Evolutionary conservation across 116 monocot species (phyloP).

Genomic region (Cymodocea nodosa): DNA sequence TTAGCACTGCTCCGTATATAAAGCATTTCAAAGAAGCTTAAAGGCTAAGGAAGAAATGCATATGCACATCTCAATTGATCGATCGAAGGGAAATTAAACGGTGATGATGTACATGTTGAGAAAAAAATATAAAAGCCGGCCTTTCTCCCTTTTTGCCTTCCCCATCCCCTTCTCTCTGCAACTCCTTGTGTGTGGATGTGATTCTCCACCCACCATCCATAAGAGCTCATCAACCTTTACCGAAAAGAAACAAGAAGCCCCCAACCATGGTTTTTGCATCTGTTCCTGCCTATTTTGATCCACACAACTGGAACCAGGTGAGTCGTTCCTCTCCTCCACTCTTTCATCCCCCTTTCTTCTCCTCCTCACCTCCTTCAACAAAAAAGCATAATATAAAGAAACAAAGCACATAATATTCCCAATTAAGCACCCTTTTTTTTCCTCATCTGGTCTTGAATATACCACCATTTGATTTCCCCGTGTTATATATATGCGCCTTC

Average conservation of each 20-base stretch:
- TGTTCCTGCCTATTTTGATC: conserved; percentile 65
- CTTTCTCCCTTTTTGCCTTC: too few relatives aligned
- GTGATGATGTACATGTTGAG: background rate
- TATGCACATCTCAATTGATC: conserved; percentile 1
- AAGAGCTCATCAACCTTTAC: conserved; percentile 23
- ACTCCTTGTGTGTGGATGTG: conserved; percentile 31
- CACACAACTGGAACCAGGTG: conserved; percentile 74
- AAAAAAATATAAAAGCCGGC: conserved; percentile 8
- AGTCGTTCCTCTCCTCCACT: conserved; percentile 9
- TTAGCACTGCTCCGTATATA: too few relatives aligned
- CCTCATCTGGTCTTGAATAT: conserved; percentile 26
- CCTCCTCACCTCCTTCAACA: conserved; percentile 26
- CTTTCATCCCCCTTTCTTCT: conserved; percentile 4
- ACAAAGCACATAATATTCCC: conserved; percentile 8
- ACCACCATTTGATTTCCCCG: conserved; percentile 2
- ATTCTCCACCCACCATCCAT: conserved; percentile 41
- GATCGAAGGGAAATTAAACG: conserved; percentile 8
- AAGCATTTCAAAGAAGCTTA: conserved; percentile 21
- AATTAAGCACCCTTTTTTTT: conserved; percentile 1
- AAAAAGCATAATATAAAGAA: conserved; percentile 18
- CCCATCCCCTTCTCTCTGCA: conserved; percentile 14
- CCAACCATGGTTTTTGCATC: conserved; percentile 64
- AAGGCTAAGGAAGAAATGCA: conserved; percentile 25
- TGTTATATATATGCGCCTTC: background rate
- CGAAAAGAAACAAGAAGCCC: conserved; percentile 18